Percentiles rank a stretch among this genome's conserved stretches.
These are phyloP conservation scores for Dothideomycetes sp. DNA, from an alignment of 2,329 filamentous ascomycete species.

Conservation along the genomic window DNA sequence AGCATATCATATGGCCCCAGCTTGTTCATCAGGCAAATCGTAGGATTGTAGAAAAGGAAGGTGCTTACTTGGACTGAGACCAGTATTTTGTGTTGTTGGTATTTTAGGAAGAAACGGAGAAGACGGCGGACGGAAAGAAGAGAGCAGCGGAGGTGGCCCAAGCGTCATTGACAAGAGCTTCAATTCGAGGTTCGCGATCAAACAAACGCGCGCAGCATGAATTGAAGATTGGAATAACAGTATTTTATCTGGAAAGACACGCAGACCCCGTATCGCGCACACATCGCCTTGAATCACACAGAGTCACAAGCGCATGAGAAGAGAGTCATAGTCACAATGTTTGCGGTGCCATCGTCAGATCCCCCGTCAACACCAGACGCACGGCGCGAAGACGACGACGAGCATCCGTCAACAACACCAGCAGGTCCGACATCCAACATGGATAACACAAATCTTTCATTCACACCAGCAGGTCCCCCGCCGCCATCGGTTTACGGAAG, in stretches of 20 bases:
- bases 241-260: not conserved
- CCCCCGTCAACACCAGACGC: conserved; percentile 15
- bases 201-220: not conserved
- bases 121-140: not conserved
- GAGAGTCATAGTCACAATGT: conserved; percentile 9
- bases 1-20: conserved; percentile 18
- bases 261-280: not conserved
- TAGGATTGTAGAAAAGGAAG: not conserved
- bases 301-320: not conserved
- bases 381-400: conserved; percentile 11
- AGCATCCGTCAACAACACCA: conserved; percentile 28
- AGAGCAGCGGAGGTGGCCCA: not conserved
- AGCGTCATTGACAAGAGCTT: conserved; percentile 7
- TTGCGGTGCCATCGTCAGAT: conserved; percentile 14
- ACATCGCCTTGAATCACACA: not conserved
- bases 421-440: conserved; percentile 27
- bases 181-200: conserved; percentile 9
- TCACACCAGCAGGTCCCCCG: conserved; percentile 28
- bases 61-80: conserved; percentile 1
- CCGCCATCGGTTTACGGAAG: conserved; percentile 28
- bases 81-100: too few relatives aligned
- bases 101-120: not conserved
- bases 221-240: not conserved
- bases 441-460: conserved; percentile 24
- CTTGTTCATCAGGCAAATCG: conserved; percentile 16